Percentiles rank a stretch among this genome's conserved stretches.
Evolutionary conservation across 139 green algal species (phyloP).

Genomic region (Prasinococcaceae sp.): DNA sequence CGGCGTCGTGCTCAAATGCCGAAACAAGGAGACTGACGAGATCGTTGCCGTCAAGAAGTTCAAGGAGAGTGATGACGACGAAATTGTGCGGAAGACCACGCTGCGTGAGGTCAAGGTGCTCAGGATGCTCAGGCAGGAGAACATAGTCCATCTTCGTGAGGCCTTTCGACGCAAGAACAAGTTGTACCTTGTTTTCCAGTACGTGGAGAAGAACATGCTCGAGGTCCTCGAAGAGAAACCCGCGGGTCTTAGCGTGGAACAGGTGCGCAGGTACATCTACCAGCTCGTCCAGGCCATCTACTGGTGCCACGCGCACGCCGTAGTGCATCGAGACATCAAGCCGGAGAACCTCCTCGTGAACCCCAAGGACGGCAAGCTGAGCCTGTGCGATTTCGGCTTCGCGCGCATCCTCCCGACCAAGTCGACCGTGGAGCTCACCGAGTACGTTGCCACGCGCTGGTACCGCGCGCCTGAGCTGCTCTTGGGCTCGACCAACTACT

Average conservation of each 20-base stretch:
- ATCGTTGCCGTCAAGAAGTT: slow-evolving; percentile 88
- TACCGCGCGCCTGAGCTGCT: slow-evolving; percentile 85
- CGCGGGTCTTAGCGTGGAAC: slow-evolving; percentile 21
- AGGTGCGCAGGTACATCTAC: slow-evolving; percentile 39
- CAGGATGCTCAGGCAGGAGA: slow-evolving; percentile 48
- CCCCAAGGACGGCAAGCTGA: slow-evolving; percentile 33
- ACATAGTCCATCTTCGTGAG: slow-evolving; percentile 80
- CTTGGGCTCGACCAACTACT: slow-evolving; percentile 60
- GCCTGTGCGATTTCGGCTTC: slow-evolving; percentile 93
- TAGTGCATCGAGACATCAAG: slow-evolving; percentile 63
- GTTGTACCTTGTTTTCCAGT: slow-evolving; percentile 87
- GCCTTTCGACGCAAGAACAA: slow-evolving; percentile 62
- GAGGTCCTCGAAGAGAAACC: slow-evolving; percentile 55
- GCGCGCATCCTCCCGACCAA: slow-evolving; percentile 39
- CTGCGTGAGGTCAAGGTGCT: slow-evolving; percentile 75
- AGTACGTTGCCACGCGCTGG: slow-evolving; percentile 89
- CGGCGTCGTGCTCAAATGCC: slow-evolving; percentile 65
- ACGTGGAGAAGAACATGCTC: slow-evolving; percentile 65
- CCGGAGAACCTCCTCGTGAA: slow-evolving; percentile 70
- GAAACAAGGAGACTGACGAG: slow-evolving; percentile 59
- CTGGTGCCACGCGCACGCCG: slow-evolving; percentile 48
- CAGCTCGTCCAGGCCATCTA: slow-evolving; percentile 56
- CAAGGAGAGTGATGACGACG: slow-evolving; percentile 43
- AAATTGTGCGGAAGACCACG: slow-evolving; percentile 60
- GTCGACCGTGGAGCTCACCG: slow-evolving; percentile 33